A percentile compares a stretch with the other conserved stretches of the same genome.
Evolutionary conservation across 1,284 basidiomycete genomes (phyloP).

Genomic region (Cutaneotrichosporon cyanovorans): DNA sequence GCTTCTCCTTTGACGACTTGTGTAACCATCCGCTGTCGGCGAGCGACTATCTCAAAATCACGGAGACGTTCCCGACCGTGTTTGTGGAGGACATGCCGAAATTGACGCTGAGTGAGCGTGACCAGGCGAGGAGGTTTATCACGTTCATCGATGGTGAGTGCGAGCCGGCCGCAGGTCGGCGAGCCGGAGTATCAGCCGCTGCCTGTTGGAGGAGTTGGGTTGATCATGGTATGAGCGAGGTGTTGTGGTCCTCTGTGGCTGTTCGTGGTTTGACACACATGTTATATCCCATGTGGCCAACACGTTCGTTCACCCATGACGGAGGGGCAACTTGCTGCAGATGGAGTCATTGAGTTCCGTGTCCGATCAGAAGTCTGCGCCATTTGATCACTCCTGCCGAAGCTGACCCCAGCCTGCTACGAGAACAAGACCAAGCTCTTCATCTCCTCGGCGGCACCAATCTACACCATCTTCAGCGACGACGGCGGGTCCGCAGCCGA

Average conservation of each 20-base stretch:
- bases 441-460: slow-evolving; percentile 79
- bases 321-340: too few relatives aligned
- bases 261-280: too few relatives aligned
- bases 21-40: slow-evolving; percentile 87
- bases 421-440: slow-evolving; percentile 71
- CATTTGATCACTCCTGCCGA: slow-evolving; percentile 32
- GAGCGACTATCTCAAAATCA: slow-evolving; percentile 93
- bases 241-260: too few relatives aligned
- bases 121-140: slow-evolving; percentile 89
- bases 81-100: slow-evolving; percentile 83
- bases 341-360: too few relatives aligned
- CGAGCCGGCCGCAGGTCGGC: too few relatives aligned
- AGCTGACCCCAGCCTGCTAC: slow-evolving; percentile 9
- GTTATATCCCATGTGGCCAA: too few relatives aligned
- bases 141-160: slow-evolving; percentile 85
- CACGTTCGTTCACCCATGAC: too few relatives aligned
- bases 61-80: slow-evolving; percentile 74
- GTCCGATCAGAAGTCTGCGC: too few relatives aligned
- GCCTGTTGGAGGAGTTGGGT: too few relatives aligned
- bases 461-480: slow-evolving; percentile 78
- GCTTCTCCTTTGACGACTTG: slow-evolving; percentile 78
- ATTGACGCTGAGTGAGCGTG: slow-evolving; percentile 80
- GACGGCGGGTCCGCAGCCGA: slow-evolving; percentile 46
- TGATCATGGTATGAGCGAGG: too few relatives aligned
- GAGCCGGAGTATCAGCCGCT: too few relatives aligned